These are phyloP conservation scores for Boletus edulis DNA, from an alignment of 768 basidiomycete genomes.

Conservation along the genomic window DNA sequence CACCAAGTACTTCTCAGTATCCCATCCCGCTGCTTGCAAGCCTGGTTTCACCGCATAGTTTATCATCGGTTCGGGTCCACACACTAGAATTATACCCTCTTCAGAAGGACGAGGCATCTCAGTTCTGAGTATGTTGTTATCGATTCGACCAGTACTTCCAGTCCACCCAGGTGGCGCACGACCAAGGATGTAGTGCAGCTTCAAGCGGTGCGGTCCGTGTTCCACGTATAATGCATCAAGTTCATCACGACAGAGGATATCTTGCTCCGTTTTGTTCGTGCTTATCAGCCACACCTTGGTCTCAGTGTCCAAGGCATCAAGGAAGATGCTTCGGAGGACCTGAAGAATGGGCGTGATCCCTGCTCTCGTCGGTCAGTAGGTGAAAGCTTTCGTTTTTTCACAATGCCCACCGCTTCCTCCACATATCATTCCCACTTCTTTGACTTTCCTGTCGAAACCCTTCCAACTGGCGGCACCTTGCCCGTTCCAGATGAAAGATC, in stretches of 20 bases:
- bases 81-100: conserved; percentile 43
- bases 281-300: conserved; percentile 48
- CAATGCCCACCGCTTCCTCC: conserved; percentile 48
- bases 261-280: conserved; percentile 44
- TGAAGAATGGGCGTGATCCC: conserved; percentile 60
- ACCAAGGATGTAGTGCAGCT: conserved; percentile 44
- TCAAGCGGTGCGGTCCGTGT: conserved; percentile 33
- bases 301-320: conserved; percentile 35
- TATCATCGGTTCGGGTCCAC: conserved; percentile 49
- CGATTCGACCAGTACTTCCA: conserved; percentile 41
- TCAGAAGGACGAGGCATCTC: conserved; percentile 41
- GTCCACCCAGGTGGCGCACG: conserved; percentile 36
- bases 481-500: conserved; percentile 53
- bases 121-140: conserved; percentile 34
- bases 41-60: conserved; percentile 30
- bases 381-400: background rate
- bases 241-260: conserved; percentile 52
- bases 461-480: conserved; percentile 36
- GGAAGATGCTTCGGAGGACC: conserved; percentile 47
- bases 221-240: conserved; percentile 38
- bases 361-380: conserved; percentile 4
- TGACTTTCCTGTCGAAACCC: conserved; percentile 33
- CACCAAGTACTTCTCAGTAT: conserved; percentile 32
- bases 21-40: conserved; percentile 35
- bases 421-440: conserved; percentile 52